Evolutionary conservation across 1,284 basidiomycete genomes (phyloP).

Genomic region (Trichosporon asahii): DNA sequence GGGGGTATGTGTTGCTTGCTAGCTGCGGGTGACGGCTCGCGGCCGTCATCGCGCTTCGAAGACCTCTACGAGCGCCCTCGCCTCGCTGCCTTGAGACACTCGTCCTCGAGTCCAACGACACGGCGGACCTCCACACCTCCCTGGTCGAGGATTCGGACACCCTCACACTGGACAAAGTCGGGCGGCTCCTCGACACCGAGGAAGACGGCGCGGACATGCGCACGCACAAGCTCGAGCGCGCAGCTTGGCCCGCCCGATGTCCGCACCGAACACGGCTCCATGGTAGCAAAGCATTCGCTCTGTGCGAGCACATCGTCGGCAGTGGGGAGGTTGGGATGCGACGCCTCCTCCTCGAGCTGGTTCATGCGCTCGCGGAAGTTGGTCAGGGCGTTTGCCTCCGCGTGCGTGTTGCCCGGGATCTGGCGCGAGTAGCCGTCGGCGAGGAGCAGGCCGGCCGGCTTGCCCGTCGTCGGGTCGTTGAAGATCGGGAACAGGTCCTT

Average conservation of each 20-base stretch:
- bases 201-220: constrained; percentile 70
- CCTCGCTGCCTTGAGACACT: constrained; percentile 74
- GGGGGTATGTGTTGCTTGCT: too few species aligned
- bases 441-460: constrained; percentile 56
- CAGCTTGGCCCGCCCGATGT: constrained; percentile 85
- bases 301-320: constrained; percentile 26
- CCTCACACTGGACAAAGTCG: constrained; percentile 93
- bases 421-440: constrained; percentile 88
- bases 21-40: background rate
- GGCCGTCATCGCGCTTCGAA: background rate
- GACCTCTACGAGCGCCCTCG: constrained; percentile 45
- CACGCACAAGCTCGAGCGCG: constrained; percentile 74
- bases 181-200: constrained; percentile 90
- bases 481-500: constrained; percentile 34
- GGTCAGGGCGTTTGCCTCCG: constrained; percentile 87
- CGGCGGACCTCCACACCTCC: constrained; percentile 74
- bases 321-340: constrained; percentile 12
- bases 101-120: constrained; percentile 62
- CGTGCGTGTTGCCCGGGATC: constrained; percentile 91
- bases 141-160: constrained; percentile 68
- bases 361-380: constrained; percentile 58
- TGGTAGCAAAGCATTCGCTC: constrained; percentile 73
- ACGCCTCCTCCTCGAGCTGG: constrained; percentile 10
- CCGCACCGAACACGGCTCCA: constrained; percentile 92
- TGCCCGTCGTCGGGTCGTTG: constrained; percentile 18